Evolutionary conservation across 2,329 filamentous ascomycete genomes (phyloP).

Genomic region (Bipolaris bicolor): DNA sequence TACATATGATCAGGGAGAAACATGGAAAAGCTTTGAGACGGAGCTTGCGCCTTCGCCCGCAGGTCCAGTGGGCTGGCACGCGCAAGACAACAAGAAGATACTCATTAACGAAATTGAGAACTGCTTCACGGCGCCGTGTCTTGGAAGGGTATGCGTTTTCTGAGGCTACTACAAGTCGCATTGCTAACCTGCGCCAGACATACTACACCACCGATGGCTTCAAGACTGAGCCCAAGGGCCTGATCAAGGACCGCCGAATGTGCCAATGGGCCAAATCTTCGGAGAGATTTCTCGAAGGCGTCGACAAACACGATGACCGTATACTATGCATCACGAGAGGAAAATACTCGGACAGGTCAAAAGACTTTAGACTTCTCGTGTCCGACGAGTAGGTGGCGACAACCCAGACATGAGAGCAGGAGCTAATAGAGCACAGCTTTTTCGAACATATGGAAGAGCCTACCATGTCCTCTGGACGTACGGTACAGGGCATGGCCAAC

Average conservation of each 20-base stretch:
- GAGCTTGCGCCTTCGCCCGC: slow-evolving; percentile 59
- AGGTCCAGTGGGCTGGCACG: slow-evolving; percentile 78
- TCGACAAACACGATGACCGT: slow-evolving; percentile 68
- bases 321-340: slow-evolving; percentile 82
- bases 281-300: slow-evolving; percentile 72
- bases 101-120: slow-evolving; percentile 69
- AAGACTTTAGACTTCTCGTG: slow-evolving; percentile 77
- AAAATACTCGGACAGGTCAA: slow-evolving; percentile 70
- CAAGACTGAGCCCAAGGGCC: slow-evolving; percentile 65
- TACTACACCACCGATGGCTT: slow-evolving; percentile 89
- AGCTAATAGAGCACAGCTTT: slow-evolving; percentile 55
- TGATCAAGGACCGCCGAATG: slow-evolving; percentile 72
- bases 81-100: slow-evolving; percentile 80
- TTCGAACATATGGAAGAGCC: slow-evolving; percentile 76
- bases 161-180: no score
- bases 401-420: background rate
- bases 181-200: slow-evolving; percentile 43
- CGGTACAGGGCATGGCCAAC: slow-evolving; percentile 80
- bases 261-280: slow-evolving; percentile 89
- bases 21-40: slow-evolving; percentile 77
- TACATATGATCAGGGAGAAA: slow-evolving; percentile 81
- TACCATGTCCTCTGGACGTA: slow-evolving; percentile 73
- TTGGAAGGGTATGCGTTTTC: slow-evolving; percentile 57
- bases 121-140: slow-evolving; percentile 48
- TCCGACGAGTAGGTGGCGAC: slow-evolving; percentile 66